Conservation (phyloP, 2,329 filamentous ascomycete species). For the Domatiomyces catenatus region DNA sequence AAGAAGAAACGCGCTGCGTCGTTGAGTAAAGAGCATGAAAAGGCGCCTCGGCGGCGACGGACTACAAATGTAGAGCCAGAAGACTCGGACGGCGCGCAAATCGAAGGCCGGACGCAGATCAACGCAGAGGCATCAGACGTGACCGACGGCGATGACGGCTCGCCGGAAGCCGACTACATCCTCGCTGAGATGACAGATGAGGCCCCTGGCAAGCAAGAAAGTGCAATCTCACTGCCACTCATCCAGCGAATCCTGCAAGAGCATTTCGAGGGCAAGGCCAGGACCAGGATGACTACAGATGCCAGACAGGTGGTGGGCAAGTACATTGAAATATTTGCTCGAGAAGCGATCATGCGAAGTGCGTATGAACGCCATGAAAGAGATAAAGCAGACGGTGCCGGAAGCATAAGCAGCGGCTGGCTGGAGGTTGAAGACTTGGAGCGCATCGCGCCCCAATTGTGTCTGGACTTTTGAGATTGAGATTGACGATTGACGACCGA, state of each 20-base stretch:
- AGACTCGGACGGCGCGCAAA: slow-evolving; percentile 1
- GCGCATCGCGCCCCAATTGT: slow-evolving; percentile 67
- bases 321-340: slow-evolving; percentile 83
- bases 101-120: slow-evolving; percentile 2
- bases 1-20: slow-evolving; percentile 8
- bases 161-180: slow-evolving; percentile 31
- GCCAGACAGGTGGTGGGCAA: slow-evolving; percentile 62
- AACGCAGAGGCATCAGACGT: slow-evolving; percentile 4
- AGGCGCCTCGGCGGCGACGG: slow-evolving; percentile 2
- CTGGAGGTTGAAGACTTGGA: slow-evolving; percentile 74
- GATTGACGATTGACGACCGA: not conserved
- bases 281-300: slow-evolving; percentile 59
- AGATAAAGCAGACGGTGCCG: slow-evolving; percentile 18
- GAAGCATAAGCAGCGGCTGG: slow-evolving; percentile 18
- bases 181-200: slow-evolving; percentile 29
- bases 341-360: slow-evolving; percentile 71
- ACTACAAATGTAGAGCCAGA: slow-evolving; percentile 1
- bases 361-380: slow-evolving; percentile 49
- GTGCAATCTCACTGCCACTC: slow-evolving; percentile 53
- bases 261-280: slow-evolving; percentile 53
- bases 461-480: slow-evolving; percentile 72
- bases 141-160: slow-evolving; percentile 3
- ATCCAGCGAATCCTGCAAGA: slow-evolving; percentile 64
- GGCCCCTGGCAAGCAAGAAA: not conserved
- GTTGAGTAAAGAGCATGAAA: slow-evolving; percentile 6